These are phyloP conservation scores for Hypericum perforatum DNA, from an alignment of 345 rosid species.

Conservation along the genomic window DNA sequence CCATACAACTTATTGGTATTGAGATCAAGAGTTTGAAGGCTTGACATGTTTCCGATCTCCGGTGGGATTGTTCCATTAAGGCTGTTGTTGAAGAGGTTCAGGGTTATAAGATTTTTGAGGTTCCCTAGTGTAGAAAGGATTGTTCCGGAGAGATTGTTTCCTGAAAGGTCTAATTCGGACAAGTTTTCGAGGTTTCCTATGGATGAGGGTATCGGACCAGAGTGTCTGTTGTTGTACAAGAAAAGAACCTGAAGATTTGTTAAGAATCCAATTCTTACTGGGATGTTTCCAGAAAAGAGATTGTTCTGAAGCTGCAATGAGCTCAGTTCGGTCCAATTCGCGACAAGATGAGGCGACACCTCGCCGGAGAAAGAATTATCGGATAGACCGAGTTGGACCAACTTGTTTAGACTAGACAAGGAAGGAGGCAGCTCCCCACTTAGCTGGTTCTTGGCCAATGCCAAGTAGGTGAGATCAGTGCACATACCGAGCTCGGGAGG, in stretches of 20 bases:
- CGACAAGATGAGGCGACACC: conserved; percentile 31
- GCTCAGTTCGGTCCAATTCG: conserved; percentile 35
- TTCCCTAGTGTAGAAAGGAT: conserved; percentile 43
- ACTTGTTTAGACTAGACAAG: conserved; percentile 31
- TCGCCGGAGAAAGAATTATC: conserved; percentile 36
- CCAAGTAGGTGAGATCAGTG: conserved; percentile 40
- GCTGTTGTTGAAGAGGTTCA: conserved; percentile 41
- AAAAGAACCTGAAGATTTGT: conserved; percentile 24
- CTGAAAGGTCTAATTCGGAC: conserved; percentile 27
- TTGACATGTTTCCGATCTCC: conserved; percentile 41
- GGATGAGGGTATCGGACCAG: conserved; percentile 38
- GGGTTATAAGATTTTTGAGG: conserved; percentile 22
- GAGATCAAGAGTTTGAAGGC: conserved; percentile 29
- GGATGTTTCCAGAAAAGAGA: conserved; percentile 34
- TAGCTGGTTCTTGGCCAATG: conserved; percentile 40
- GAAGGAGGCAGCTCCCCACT: conserved; percentile 43
- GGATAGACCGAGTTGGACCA: conserved; percentile 28
- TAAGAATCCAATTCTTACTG: conserved; percentile 33
- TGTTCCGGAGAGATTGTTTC: conserved; percentile 39
- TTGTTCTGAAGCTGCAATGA: conserved; percentile 50
- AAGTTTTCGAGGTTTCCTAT: conserved; percentile 36
- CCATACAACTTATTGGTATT: conserved; percentile 40
- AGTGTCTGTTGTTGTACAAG: conserved; percentile 32
- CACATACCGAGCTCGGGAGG: conserved; percentile 52
- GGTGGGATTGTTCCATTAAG: conserved; percentile 45